Conservation (phyloP, 495 filamentous ascomycete species). For the Xylaria curta region DNA sequence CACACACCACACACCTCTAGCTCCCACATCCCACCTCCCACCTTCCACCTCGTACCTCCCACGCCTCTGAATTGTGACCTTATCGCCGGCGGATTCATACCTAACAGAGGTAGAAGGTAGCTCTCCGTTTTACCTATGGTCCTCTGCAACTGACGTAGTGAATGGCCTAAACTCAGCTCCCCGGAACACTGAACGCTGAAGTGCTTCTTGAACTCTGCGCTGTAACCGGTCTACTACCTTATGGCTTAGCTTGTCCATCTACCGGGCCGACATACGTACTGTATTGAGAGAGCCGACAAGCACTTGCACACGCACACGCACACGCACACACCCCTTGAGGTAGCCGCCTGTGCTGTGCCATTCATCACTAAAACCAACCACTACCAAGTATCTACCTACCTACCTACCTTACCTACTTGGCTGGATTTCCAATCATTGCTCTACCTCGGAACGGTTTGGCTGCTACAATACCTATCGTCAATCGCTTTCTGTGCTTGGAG, state of each 20-base stretch:
- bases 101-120: not conserved
- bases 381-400: not conserved
- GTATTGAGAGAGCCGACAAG: not conserved
- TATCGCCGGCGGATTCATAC: not conserved
- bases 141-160: not conserved
- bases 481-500: conserved; percentile 7
- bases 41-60: not conserved
- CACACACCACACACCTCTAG: not conserved
- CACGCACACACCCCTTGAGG: not conserved
- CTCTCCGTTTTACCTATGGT: not conserved
- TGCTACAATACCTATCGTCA: conserved; percentile 18
- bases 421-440: conserved; percentile 14
- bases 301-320: not conserved
- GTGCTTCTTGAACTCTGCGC: not conserved
- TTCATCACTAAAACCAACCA: not conserved
- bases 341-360: not conserved
- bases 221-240: not conserved
- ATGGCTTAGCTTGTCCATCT: not conserved
- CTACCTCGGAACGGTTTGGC: not conserved
- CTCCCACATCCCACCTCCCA: not conserved
- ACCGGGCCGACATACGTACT: not conserved
- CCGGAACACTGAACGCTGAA: not conserved
- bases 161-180: not conserved
- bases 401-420: not conserved
- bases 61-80: not conserved